These are phyloP conservation scores for Candida sojae DNA, from an alignment of 1,139 yeast species.

Conservation along the genomic window DNA sequence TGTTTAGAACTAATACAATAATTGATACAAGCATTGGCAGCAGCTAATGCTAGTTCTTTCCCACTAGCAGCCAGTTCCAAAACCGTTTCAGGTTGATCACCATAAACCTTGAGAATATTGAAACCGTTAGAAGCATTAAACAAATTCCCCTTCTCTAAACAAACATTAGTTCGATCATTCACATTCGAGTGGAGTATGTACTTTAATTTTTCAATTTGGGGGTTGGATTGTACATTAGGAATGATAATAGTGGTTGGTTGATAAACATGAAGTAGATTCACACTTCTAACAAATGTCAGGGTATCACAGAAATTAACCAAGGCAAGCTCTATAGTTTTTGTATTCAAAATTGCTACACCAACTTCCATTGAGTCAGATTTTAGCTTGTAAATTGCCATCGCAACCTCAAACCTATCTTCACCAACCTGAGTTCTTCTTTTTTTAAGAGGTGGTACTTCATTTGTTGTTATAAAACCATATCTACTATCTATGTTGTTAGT, in stretches of 20 bases:
- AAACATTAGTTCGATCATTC: slow-evolving; percentile 20
- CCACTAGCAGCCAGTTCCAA: slow-evolving; percentile 24
- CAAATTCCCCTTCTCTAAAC: slow-evolving; percentile 20
- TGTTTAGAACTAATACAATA: slow-evolving; percentile 16
- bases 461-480: slow-evolving; percentile 9
- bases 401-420: slow-evolving; percentile 9
- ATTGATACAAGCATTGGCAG: slow-evolving; percentile 34
- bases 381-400: slow-evolving; percentile 12
- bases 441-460: slow-evolving; percentile 1
- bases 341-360: slow-evolving; percentile 12
- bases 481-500: slow-evolving; percentile 2
- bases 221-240: slow-evolving; percentile 25
- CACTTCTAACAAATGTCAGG: slow-evolving; percentile 44
- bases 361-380: slow-evolving; percentile 13
- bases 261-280: slow-evolving; percentile 39
- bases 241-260: slow-evolving; percentile 37
- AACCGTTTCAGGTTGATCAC: slow-evolving; percentile 2
- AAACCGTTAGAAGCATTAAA: slow-evolving; percentile 20
- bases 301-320: slow-evolving; percentile 40
- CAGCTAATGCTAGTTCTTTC: slow-evolving; percentile 27
- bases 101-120: slow-evolving; percentile 6
- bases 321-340: slow-evolving; percentile 20
- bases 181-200: slow-evolving; percentile 35
- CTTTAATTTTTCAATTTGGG: slow-evolving; percentile 31
- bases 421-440: neutral